These are phyloP conservation scores for Neonectria ditissima DNA, from an alignment of 2,329 filamentous ascomycete species.

Conservation along the genomic window DNA sequence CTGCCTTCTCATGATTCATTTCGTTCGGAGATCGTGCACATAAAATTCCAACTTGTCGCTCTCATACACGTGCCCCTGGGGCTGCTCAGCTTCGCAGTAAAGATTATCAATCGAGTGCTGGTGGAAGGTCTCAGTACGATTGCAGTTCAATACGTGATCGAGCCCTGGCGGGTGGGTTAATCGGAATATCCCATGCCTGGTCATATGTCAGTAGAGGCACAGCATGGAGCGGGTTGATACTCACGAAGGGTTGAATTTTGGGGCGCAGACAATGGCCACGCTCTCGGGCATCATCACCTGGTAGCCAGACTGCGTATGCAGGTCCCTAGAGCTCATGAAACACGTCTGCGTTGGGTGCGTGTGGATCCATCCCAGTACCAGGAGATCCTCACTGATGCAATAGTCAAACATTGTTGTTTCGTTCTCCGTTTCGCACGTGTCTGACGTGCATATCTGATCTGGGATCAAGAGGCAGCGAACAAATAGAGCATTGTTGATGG, in stretches of 20 bases:
- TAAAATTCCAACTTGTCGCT: conserved; percentile 72
- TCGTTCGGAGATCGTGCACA: conserved; percentile 63
- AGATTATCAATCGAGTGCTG: conserved; percentile 75
- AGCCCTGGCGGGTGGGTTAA: conserved; percentile 94
- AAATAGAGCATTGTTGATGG: conserved; percentile 94
- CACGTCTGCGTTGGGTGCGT: conserved; percentile 97
- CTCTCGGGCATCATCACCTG: conserved; percentile 97
- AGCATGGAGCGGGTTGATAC: conserved; percentile 47
- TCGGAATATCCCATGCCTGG: conserved; percentile 89
- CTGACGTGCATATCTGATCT: conserved; percentile 87
- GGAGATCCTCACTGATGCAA: conserved; percentile 83
- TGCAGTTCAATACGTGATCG: conserved; percentile 84
- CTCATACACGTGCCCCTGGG: conserved; percentile 77
- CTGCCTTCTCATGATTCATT: conserved; percentile 28
- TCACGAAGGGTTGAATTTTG: conserved; percentile 80
- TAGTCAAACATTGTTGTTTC: conserved; percentile 89
- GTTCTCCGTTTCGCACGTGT: conserved; percentile 95
- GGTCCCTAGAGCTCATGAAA: conserved; percentile 94
- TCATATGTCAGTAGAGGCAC: conserved; percentile 8
- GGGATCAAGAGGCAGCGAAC: conserved; percentile 90
- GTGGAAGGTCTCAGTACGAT: conserved; percentile 84
- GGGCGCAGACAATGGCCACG: conserved; percentile 96
- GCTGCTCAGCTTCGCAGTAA: conserved; percentile 79
- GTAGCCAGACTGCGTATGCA: conserved; percentile 94
- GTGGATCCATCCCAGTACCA: conserved; percentile 97